Conservation (phyloP, 2,329 filamentous ascomycete genomes). For the Xylaria sp. region DNA sequence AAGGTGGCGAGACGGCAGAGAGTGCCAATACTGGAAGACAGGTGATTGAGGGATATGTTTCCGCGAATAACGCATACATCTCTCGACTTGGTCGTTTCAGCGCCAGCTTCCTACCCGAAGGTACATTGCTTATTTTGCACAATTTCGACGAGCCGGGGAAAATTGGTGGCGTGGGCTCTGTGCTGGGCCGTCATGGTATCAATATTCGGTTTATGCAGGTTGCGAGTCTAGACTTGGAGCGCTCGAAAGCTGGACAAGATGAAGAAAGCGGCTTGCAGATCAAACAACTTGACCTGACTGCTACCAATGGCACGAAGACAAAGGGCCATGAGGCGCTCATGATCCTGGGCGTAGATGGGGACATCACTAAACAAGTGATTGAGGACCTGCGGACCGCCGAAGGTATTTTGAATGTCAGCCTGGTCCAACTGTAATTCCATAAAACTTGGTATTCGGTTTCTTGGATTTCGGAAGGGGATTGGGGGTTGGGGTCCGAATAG, state of each 20-base stretch:
- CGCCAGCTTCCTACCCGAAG: constrained; percentile 74
- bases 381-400: constrained; percentile 54
- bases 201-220: constrained; percentile 79
- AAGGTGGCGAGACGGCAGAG: background rate
- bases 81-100: constrained; percentile 75
- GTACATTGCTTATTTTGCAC: constrained; percentile 76
- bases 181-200: constrained; percentile 71
- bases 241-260: background rate
- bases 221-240: constrained; percentile 24
- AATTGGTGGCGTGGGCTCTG: constrained; percentile 78
- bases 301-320: constrained; percentile 34
- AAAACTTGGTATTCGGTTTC: background rate
- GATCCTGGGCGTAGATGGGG: constrained; percentile 76
- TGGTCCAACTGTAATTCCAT: constrained; percentile 49
- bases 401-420: constrained; percentile 61
- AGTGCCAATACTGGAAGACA: constrained; percentile 30
- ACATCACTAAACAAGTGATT: constrained; percentile 63
- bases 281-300: background rate
- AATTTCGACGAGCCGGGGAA: constrained; percentile 84
- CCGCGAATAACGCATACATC: constrained; percentile 69
- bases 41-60: constrained; percentile 70
- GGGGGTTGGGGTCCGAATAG: no score
- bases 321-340: constrained; percentile 73
- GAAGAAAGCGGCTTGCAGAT: background rate
- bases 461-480: no score